Evolutionary conservation across 2,329 filamentous ascomycete species (phyloP), one percentile per base, ranked within the genome.

Genomic region (Dryadomyces quercus-mongolicae): DNA sequence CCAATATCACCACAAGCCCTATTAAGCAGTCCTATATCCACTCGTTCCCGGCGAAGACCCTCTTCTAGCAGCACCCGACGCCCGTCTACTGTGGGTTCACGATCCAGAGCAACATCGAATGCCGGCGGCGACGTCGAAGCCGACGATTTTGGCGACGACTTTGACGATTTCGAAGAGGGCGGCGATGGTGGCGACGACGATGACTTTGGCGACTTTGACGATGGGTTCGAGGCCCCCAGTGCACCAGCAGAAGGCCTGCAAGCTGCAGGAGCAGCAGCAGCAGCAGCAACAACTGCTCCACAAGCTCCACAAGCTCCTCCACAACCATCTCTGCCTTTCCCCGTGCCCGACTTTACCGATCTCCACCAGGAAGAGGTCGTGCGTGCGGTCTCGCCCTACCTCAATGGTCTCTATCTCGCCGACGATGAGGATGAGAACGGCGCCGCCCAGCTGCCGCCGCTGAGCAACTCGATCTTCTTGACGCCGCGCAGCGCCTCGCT

Each of bases 401-500:
- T 91, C 60, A 73, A 82, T 62, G 72, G 74, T 40, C 74, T 88
- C 55, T 90, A 87, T 62, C 78, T 82, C 1, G 73, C 77, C 6
- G 73, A 80, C 54, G 70, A 76, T 58, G 72, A 77, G 4, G 25
- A 31, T 8, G 25, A 31, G 56, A 73, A 78, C 53, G 12, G 9
- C 20, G 74, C 77, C 16, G 66, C 70, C 6, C 70, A 75, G 47
- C 77, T 74, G 55, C 72, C 75, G 54, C 68, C 72, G n/a, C 71
- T 73, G 8, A 75, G 74, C 38, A 75, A 78, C 57, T 74, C 85
- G 47, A 79, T 89, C 51, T 93, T 96, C 69, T 81, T 88, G 54
- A 94, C 88, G 44, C 85, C 90, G 52, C 83, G 91, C 56, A 94
- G 88, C 57, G 84, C 88, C 54, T 96, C 93, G 0, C 76, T 98